phyloP scores from a whole-genome alignment of 1,139 yeast species.

The Debaryomyces sp. region DNA sequence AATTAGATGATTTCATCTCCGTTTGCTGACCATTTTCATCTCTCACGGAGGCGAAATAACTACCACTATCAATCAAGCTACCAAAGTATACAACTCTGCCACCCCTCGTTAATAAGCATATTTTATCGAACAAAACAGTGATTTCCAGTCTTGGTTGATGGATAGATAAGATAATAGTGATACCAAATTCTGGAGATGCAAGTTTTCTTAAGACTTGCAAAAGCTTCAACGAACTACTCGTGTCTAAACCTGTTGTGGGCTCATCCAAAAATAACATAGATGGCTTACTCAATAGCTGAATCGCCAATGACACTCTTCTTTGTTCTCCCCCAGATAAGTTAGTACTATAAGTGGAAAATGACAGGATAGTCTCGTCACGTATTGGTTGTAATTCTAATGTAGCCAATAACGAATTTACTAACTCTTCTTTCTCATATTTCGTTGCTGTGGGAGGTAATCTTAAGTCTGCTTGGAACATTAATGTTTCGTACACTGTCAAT shows the following conservation, averaged over 20 bases:
- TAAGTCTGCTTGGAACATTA: slow-evolving; percentile 70
- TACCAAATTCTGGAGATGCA: slow-evolving; percentile 54
- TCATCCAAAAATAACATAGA: slow-evolving; percentile 80
- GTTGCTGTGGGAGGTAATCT: slow-evolving; percentile 51
- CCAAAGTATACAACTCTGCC: slow-evolving; percentile 69
- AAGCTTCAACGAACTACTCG: slow-evolving; percentile 70
- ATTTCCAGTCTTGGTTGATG: slow-evolving; percentile 89
- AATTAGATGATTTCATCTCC: slow-evolving; percentile 19
- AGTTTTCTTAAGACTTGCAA: slow-evolving; percentile 62
- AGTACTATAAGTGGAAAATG: slow-evolving; percentile 48
- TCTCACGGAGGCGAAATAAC: slow-evolving; percentile 48
- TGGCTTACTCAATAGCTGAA: slow-evolving; percentile 76
- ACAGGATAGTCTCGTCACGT: slow-evolving; percentile 57
- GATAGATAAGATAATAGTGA: slow-evolving; percentile 73
- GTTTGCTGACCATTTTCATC: slow-evolving; percentile 32
- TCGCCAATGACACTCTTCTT: slow-evolving; percentile 74
- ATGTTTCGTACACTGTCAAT: slow-evolving; percentile 70
- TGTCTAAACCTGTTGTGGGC: slow-evolving; percentile 88
- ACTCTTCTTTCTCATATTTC: slow-evolving; percentile 38
- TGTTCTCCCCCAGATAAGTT: slow-evolving; percentile 83
- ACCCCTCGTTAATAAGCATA: slow-evolving; percentile 71
- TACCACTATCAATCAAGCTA: slow-evolving; percentile 41
- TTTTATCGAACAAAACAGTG: slow-evolving; percentile 61
- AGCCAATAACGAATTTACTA: slow-evolving; percentile 61
- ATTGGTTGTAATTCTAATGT: slow-evolving; percentile 67